Evolutionary conservation across 139 green algal species (phyloP).

Genomic region (Tetraselmis striata): DNA sequence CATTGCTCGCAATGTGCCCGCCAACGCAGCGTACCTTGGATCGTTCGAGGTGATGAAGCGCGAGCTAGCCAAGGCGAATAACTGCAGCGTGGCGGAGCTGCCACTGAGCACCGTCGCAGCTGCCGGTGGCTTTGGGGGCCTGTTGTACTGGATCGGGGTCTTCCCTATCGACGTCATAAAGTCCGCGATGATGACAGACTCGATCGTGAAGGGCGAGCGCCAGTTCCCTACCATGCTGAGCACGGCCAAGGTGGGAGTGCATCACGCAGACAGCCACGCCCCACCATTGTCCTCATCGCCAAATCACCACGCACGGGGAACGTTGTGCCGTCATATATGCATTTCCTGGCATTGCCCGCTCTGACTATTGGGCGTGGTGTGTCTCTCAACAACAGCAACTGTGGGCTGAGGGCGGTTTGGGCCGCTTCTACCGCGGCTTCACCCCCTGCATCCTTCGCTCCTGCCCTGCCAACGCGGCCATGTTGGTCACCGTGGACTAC

Average conservation of each 20-base stretch:
- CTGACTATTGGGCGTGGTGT: too few species aligned
- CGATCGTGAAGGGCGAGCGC: constrained; percentile 55
- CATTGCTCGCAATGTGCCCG: constrained; percentile 81
- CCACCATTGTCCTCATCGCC: too few species aligned
- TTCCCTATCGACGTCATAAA: constrained; percentile 91
- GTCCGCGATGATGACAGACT: constrained; percentile 81
- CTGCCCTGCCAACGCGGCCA: constrained; percentile 80
- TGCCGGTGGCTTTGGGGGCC: constrained; percentile 62
- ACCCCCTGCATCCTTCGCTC: constrained; percentile 84
- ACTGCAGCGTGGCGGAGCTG: constrained; percentile 33
- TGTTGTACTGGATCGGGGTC: constrained; percentile 82
- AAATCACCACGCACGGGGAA: too few species aligned
- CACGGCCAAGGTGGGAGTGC: constrained; percentile 43
- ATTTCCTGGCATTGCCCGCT: too few species aligned
- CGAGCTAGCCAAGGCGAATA: constrained; percentile 28
- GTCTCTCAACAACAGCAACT: too few species aligned
- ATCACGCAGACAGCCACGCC: too few species aligned
- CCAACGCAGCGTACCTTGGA: constrained; percentile 89
- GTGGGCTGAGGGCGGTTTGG: constrained; percentile 70
- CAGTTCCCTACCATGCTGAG: constrained; percentile 58
- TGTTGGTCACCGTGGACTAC: constrained; percentile 86
- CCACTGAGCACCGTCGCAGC: constrained; percentile 36
- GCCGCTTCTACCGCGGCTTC: constrained; percentile 86
- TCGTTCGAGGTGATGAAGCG: constrained; percentile 87
- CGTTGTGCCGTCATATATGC: too few species aligned